Base-by-base conservation (phyloP, 192 early-diverging fungal species). In the Backusella tarrabulga region DNA sequence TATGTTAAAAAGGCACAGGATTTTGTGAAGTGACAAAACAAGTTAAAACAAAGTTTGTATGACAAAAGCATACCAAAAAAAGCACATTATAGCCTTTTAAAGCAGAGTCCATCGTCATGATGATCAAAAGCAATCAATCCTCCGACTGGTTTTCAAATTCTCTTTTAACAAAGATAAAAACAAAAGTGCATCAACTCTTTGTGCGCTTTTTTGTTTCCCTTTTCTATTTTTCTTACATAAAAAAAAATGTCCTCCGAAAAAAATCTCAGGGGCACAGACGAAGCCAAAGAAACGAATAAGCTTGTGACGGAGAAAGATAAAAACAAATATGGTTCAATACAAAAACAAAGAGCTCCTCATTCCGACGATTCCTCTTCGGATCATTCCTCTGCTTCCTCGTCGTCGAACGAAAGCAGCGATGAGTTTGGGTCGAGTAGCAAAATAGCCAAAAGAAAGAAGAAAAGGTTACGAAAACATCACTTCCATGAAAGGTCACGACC, bases 371-470 rank as follows among this genome's bases (percentile, higher is more conserved):
- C 56, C 23, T 12, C 56, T 63, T 63, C 67, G 4, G n/a, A 34
- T n/a, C 23, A 34, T 34, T 72, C 71, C n/a, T 44, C 42, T 32
- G 50, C 71, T 46, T 44, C 71, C 0, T 72, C 40, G 4, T 32
- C 42, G 42, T 72, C 29, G 4, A 35, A 41, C 17, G 73, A 44
- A 35, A 79, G 67, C 42, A 71, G 68, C 36, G 78, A 79, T 7
- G 34, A 60, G 14, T 54, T 46, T 40, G 68, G 67, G 17, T 36
- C 73, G 19, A 36, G 9, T 54, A 75, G 38, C 11, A 63, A 63
- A 63, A 2, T 79, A 9, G 73, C 68, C 34, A 74, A 75, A 34
- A 19, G 78, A 70, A 79, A 71, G 29, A 54, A 79, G 41, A 68
- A 63, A 29, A 32, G 78, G 14, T 38, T 79, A 11, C 66, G 75